Evolutionary conservation across 176 grass and related monocot species (phyloP).

Genomic region (Cymbopogon citratus): DNA sequence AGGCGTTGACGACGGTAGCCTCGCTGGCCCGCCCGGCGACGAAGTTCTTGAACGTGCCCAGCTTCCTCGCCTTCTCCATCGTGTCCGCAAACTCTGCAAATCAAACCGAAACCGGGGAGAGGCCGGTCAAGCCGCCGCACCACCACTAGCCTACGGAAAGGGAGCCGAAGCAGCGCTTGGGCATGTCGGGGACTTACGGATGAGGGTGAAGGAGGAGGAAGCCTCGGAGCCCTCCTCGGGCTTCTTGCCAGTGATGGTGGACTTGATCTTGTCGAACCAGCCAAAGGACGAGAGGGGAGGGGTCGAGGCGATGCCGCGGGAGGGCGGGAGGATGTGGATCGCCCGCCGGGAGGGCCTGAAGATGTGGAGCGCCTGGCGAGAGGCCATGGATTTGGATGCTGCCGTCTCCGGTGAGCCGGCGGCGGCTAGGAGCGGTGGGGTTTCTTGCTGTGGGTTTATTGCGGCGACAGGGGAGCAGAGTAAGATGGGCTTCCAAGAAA

Average conservation of each 20-base stretch:
- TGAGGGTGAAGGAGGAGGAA: conserved; percentile 52
- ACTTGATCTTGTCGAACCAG: conserved; percentile 95
- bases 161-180: not conserved
- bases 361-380: conserved; percentile 33
- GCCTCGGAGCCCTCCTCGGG: conserved; percentile 21
- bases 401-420: not conserved
- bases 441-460: conserved; percentile 6
- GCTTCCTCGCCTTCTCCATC: conserved; percentile 76
- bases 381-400: conserved; percentile 25
- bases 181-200: conserved; percentile 31
- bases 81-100: conserved; percentile 69
- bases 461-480: not conserved
- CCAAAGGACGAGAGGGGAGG: conserved; percentile 61
- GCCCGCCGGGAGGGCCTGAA: conserved; percentile 12
- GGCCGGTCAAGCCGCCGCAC: not conserved
- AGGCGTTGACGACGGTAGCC: conserved; percentile 49
- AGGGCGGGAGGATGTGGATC: conserved; percentile 21
- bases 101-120: not conserved
- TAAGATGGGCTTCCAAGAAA: too few relatives aligned
- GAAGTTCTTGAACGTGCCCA: conserved; percentile 81
- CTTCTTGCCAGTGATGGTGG: conserved; percentile 73
- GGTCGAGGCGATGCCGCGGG: conserved; percentile 66
- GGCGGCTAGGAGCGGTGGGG: not conserved
- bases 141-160: not conserved
- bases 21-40: conserved; percentile 56